Base-by-base conservation (phyloP, 2,329 filamentous ascomycete species). In the Anthostomella pinea region DNA sequence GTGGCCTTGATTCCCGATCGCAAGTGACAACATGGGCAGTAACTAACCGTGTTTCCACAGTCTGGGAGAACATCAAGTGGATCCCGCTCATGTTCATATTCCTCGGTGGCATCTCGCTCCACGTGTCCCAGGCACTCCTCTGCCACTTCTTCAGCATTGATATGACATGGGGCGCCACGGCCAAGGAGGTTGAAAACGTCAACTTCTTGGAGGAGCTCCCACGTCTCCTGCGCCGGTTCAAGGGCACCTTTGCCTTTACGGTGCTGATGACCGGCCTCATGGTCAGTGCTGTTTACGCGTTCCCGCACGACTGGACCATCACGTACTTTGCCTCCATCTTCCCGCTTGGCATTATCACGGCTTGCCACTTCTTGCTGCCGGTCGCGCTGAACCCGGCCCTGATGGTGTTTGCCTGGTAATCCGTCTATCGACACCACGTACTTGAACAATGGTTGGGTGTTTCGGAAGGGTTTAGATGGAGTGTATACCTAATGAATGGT, bases 321-420 rank as follows among this genome's bases (percentile, higher is more conserved):
- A 63, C 60, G 14, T 56, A 67, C 35, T 75, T 83, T 48, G 70
- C 75, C 10, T 74, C 78, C 37, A 78, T 84, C 54, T 79, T 68
- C 49, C 79, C 80, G 15, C 57, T 83, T 16, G 60, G 59, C 15
- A 69, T 65, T 24, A 62, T 77, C 23, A 63, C 81, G 8, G 58
- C 68, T 28, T 67, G 65, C 23, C 77, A 82, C 54, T 76, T 81
- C 53, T 57, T 76, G 25, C 57, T 81, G 40, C 79, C 79, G 8
- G 70, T 83, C 31, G 67, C 68, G 38, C 59, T 83, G 43, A 83
- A 83, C 49, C 79, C 79, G 14, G 76, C 75, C 33, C 54, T 83
- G 62, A 82, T 83, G 77, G 68, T 72, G 54, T 79, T 81, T 52
- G 77, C 72, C 28, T 81, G 71, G 67, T 81, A 67, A 53, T n/a